phyloP scores from a whole-genome alignment of 2,329 filamentous ascomycete species.

The Ophiostoma ips region DNA sequence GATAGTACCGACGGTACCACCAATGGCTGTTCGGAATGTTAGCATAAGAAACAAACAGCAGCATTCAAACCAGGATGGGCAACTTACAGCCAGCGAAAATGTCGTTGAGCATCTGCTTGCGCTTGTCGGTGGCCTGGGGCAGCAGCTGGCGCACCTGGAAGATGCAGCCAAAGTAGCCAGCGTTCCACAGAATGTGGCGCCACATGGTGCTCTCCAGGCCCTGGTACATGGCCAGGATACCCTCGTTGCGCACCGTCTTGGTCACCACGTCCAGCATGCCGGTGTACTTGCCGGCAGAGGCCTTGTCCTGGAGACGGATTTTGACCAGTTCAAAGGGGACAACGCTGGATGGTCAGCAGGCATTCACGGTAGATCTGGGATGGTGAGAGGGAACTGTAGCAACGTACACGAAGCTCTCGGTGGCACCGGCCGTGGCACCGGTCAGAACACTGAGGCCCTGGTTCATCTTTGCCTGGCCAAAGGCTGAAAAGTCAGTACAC shows the following conservation, averaged over 20 bases:
- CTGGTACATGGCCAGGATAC: constrained; percentile 82
- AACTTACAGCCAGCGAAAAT: constrained; percentile 57
- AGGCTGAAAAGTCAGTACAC: constrained; percentile 27
- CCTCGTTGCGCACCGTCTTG: constrained; percentile 40
- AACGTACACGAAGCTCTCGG: constrained; percentile 60
- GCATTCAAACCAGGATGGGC: too few species aligned
- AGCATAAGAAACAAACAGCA: neutral
- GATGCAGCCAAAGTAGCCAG: constrained; percentile 95
- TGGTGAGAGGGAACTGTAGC: too few species aligned
- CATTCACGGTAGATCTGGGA: neutral
- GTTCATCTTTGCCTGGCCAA: constrained; percentile 76
- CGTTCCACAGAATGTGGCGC: constrained; percentile 80
- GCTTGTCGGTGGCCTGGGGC: constrained; percentile 69
- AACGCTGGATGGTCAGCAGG: constrained; percentile 30
- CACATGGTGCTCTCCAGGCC: constrained; percentile 93
- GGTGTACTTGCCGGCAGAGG: constrained; percentile 75
- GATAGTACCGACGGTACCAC: constrained; percentile 78
- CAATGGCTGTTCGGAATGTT: constrained; percentile 34
- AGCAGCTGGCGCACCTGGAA: constrained; percentile 86
- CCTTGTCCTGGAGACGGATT: constrained; percentile 93
- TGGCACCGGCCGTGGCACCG: constrained; percentile 86
- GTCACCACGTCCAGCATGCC: constrained; percentile 67
- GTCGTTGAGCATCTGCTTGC: constrained; percentile 71
- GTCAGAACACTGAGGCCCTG: constrained; percentile 86
- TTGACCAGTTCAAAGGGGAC: constrained; percentile 98